Percentiles rank a stretch among this genome's conserved stretches.
Evolutionary conservation across 306 rosid species (phyloP).

Genomic region (Malus orientalis): DNA sequence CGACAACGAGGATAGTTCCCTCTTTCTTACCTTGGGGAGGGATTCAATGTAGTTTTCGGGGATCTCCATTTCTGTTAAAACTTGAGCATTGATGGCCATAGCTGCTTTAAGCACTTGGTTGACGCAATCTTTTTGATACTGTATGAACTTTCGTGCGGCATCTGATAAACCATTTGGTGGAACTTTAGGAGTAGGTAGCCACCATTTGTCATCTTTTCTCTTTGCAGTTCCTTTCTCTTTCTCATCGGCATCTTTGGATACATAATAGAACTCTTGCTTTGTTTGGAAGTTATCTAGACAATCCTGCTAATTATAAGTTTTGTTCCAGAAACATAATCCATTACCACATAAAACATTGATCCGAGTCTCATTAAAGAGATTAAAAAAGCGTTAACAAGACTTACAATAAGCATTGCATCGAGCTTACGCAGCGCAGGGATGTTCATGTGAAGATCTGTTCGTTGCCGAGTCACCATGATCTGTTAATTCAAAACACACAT

Average conservation of each 20-base stretch:
- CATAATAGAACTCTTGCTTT: constrained; percentile 67
- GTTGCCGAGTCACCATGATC: constrained; percentile 91
- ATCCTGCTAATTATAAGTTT: constrained; percentile 46
- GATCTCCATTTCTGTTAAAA: constrained; percentile 86
- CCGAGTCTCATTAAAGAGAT: background rate
- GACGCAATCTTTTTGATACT: constrained; percentile 92
- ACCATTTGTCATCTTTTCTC: constrained; percentile 82
- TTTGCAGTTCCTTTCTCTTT: constrained; percentile 37
- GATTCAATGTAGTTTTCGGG: constrained; percentile 89
- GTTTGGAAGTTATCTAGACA: constrained; percentile 78
- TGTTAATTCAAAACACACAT: constrained; percentile 25
- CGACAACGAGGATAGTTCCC: background rate
- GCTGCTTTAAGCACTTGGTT: constrained; percentile 99
- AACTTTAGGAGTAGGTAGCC: constrained; percentile 88
- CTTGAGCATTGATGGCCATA: constrained; percentile 96
- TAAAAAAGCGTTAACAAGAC: background rate
- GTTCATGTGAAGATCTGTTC: constrained; percentile 93
- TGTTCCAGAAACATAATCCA: constrained; percentile 5
- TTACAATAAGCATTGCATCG: constrained; percentile 85
- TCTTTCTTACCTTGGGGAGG: constrained; percentile 68
- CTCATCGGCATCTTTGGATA: constrained; percentile 54
- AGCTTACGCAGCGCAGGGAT: constrained; percentile 90
- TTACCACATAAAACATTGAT: background rate
- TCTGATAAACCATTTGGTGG: constrained; percentile 80
- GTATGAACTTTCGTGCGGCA: constrained; percentile 68